Evolutionary conservation across 2,329 filamentous ascomycete genomes (phyloP), one percentile per base, ranked within the genome.

Genomic region (Sporothrix inflata): DNA sequence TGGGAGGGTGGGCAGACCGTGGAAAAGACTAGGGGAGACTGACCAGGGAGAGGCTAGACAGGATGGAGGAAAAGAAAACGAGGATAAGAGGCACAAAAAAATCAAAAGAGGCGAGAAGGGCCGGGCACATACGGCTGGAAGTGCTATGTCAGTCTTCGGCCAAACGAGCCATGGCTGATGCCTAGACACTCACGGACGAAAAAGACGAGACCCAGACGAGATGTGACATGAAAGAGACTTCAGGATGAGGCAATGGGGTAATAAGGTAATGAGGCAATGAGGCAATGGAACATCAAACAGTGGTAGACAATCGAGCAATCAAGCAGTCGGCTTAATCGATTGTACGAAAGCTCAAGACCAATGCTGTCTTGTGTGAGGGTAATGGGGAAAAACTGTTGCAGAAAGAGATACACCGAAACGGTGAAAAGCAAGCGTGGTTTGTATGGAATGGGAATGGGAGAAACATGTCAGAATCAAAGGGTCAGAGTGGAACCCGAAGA

Each of bases 41-140:
- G 38, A 16, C 30, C 38, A 11, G 3, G 60, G 14, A 45, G n/a
- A 63, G 8, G 45, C 45, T 21, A 53, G 49, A 55, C 16, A 49
- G 60, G 16, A 5, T 27, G 45, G 45, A 60, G 55, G 40, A 21
- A 24, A 61, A n/a, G 45, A 61, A 53, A 60, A 61, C 51, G 53
- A 47, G 67, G 67, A 24, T 24, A 45, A 47, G 51, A 30, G 19
- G 69, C 42, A 71, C 38, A 27, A 60, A 65, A 19, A 21, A 27
- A 9, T 49, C 16, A 57, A 70, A 11, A 16, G 30, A 55, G 57
- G 24, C n/a, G 19, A 76, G 69, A 69, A 70, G n/a, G 61, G 38
- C 38, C 49, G 49, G 61, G 40, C 61, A 38, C 51, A 45, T 21
- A 16, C 30, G 57, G 40, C 40, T 61, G 55, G 45, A 27, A n/a